Evolutionary conservation across 371 early-diverging fungal species (phyloP), one percentile per base, ranked within the genome.

Genomic region (Smittium culicis): DNA sequence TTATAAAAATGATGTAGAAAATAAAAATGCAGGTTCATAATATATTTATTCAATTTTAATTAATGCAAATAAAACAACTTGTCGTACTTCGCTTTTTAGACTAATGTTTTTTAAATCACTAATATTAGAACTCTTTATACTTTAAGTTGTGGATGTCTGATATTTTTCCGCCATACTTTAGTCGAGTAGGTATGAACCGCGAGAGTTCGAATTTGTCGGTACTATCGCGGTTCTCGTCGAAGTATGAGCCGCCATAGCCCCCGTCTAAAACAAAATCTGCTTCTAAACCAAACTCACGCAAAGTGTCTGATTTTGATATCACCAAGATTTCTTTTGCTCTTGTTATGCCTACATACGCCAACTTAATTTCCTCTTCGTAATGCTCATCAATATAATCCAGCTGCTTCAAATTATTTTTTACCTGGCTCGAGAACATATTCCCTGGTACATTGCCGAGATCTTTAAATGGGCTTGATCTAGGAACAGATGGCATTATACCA

Each of bases 311-410:
- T 35, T 67, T 68, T 1, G 76, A 68, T 54, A 76, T 73, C 24
- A 70, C 71, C 34, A 77, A 55, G 0, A 72, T 68, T 55, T 70
- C 66, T 65, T 82, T 68, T 0, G 83, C 80, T 1, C 83, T 65
- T 0, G 83, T 83, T 71, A 82, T 79, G 0, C 76, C 83, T 1
- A 83, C 83, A 65, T 83, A 83, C 0, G 79, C 71, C 30, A 83
- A 65, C 1, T 82, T 74, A 1, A 78, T 75, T 67, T 72, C 74
- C 25, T 73, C 74, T 57, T 66, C 71, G 28, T 62, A 65, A 35
- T 69, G 72, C 66, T 64, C 72, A 33, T 32, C n/a, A 20, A 32
- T 27, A 27, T 56, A 35, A 29, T 28, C 57, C 32, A 0, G 3
- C 72, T 59, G 57, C 16, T 30, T 24, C 8, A 69, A 72, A 64